phyloP scores from a whole-genome alignment of 2,329 filamentous ascomycete species.

The Trichoderma hamatum region DNA sequence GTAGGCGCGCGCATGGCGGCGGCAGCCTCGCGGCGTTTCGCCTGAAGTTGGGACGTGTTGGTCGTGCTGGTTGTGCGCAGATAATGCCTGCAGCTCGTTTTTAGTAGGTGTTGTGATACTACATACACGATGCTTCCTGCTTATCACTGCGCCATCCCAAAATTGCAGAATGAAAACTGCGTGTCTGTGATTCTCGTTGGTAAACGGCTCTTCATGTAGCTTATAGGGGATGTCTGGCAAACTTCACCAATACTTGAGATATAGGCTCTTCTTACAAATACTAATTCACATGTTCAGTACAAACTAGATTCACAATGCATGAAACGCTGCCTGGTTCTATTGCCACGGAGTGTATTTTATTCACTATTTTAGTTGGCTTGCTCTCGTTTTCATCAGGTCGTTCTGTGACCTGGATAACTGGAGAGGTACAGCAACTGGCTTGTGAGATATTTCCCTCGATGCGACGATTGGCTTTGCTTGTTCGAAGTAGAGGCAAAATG shows the following conservation, averaged over 20 bases:
- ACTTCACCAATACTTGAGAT: not conserved
- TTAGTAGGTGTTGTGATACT: not conserved
- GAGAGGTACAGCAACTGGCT: no score
- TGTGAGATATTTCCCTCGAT: no score
- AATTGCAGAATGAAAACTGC: not conserved
- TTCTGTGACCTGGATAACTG: no score
- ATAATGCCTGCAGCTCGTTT: not conserved
- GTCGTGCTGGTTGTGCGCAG: not conserved
- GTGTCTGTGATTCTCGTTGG: not conserved
- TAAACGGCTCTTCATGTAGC: not conserved
- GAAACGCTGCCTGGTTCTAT: not conserved
- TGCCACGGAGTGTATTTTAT: not conserved
- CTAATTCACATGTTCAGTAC: no score
- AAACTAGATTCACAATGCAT: no score
- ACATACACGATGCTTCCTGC: not conserved
- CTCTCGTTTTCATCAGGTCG: no score
- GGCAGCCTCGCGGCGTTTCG: not conserved
- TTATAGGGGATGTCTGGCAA: not conserved
- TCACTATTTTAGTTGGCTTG: not conserved
- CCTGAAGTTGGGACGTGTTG: not conserved
- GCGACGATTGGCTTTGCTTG: no score
- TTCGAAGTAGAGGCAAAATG: no score
- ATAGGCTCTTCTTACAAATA: no score
- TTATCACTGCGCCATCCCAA: not conserved
- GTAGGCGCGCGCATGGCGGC: not conserved